Base-by-base conservation (phyloP, 2,329 filamentous ascomycete species). In the Penicillium corylophilum region DNA sequence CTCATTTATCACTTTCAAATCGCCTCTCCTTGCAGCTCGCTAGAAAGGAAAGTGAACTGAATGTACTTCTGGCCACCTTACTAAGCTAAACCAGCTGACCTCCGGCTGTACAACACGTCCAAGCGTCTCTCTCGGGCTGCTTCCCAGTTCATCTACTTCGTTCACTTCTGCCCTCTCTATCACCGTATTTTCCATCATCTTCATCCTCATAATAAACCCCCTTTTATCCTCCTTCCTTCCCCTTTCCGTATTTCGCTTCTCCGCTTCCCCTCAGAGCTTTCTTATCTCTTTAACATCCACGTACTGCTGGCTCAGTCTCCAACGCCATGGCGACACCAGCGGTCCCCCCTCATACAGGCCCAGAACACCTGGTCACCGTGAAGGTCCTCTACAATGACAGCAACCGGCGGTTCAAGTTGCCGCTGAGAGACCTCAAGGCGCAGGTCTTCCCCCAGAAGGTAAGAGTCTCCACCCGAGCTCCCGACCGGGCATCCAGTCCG, bases 391-490 rank as follows among this genome's bases (percentile, higher is more conserved):
- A 88, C 67, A 84, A 91, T 67, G 89, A 89, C 53, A 78, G 76
- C 65, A 88, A 86, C 65, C 86, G 88, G 66, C 88, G 91, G 64
- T 89, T 95, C 78, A 96, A 95, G 82, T 82, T 97, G 59, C 88
- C 90, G 50, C 82, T 97, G 67, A 85, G 86, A 69, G 93, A 97
- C 62, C 85, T 97, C 50, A 84, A 84, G 57, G 84, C 88, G 44
- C 79, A 77, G 58, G 80, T 84, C 42, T 83, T 99, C 35, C 90
- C 92, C 64, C 79, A 84, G 65, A 95, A 93, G 84, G 94, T 97
- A 82, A 55, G 62, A 70, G 88, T 82, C 61, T 65, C 65, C 64
- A 66, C 66, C 60, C 54, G 41, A 69, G 64, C 65, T 69, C 65
- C 35, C 65, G 60, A 62, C 54, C 63, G 62, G 60, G 57, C 50